A percentile compares a stretch with the other conserved stretches of the same genome.
Conservation (phyloP, 1,284 basidiomycete genomes). For the Moesziomyces globuligerus region DNA sequence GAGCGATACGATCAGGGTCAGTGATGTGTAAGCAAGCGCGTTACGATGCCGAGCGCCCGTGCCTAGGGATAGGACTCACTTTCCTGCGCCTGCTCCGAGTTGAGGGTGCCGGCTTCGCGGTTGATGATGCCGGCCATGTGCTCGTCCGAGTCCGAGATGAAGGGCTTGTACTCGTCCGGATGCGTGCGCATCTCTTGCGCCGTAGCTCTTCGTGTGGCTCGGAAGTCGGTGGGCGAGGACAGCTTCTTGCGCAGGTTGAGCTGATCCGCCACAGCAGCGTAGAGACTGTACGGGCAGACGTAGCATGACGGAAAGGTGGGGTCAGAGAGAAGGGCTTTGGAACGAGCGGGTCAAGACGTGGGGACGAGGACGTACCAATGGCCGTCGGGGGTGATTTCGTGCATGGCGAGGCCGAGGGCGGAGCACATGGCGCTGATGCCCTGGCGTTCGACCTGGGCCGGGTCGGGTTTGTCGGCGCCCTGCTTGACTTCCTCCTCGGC, state of each 20-base stretch:
- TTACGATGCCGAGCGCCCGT: no score
- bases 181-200: constrained; percentile 85
- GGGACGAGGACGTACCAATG: constrained; percentile 73
- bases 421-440: constrained; percentile 53
- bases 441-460: constrained; percentile 49
- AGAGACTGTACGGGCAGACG: no score
- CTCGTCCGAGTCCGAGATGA: constrained; percentile 74
- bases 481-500: constrained; percentile 52
- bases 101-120: constrained; percentile 74
- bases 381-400: constrained; percentile 85
- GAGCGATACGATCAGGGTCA: not conserved
- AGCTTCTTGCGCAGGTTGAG: constrained; percentile 58
- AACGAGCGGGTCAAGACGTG: not conserved
- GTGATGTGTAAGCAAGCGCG: no score
- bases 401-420: constrained; percentile 46
- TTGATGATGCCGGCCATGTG: constrained; percentile 72
- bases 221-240: constrained; percentile 67
- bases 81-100: constrained; percentile 70
- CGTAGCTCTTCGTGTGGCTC: constrained; percentile 75
- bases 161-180: constrained; percentile 91
- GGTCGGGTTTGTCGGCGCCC: constrained; percentile 47
- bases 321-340: not conserved
- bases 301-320: not conserved
- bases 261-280: constrained; percentile 89
- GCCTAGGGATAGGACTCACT: constrained; percentile 14